A percentile compares a stretch with the other conserved stretches of the same genome.
Evolutionary conservation across 352 stramenopile genomes (phyloP).

Genomic region (Hyaloperonospora brassicae): DNA sequence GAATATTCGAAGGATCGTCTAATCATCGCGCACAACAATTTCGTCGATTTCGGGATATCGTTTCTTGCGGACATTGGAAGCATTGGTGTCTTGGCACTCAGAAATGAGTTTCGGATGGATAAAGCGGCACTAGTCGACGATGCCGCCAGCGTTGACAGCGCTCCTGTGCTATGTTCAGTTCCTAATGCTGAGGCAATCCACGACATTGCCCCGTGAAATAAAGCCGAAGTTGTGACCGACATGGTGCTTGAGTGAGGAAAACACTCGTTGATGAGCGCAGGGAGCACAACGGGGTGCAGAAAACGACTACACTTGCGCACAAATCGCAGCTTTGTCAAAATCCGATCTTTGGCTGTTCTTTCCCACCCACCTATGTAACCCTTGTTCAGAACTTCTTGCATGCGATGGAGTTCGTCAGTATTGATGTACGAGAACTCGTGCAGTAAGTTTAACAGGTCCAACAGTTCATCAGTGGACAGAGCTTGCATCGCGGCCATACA

Average conservation of each 20-base stretch:
- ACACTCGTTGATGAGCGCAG: conserved; percentile 54
- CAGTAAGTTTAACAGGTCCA: conserved; percentile 47
- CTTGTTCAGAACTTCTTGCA: conserved; percentile 74
- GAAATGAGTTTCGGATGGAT: conserved; percentile 42
- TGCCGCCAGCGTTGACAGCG: conserved; percentile 26
- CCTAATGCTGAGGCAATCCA: conserved; percentile 54
- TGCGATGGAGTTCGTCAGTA: conserved; percentile 49
- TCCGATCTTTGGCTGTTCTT: conserved; percentile 49
- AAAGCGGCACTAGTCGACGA: conserved; percentile 36
- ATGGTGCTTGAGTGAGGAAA: conserved; percentile 42
- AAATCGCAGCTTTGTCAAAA: conserved; percentile 63
- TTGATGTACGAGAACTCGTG: conserved; percentile 74
- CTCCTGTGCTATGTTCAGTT: conserved; percentile 25
- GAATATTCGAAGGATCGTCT: conserved; percentile 58
- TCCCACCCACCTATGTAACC: conserved; percentile 79
- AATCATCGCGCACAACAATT: conserved; percentile 44
- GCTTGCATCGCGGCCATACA: conserved; percentile 73
- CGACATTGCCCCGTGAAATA: conserved; percentile 51
- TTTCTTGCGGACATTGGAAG: conserved; percentile 35
- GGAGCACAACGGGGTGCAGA: conserved; percentile 51
- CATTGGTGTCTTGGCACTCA: conserved; percentile 40
- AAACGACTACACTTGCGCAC: conserved; percentile 67
- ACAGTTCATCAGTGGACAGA: conserved; percentile 55
- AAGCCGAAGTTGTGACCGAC: conserved; percentile 41
- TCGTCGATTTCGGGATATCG: conserved; percentile 47